Base-by-base conservation (phyloP, 306 rosid species). In the Lathyrus aphaca region DNA sequence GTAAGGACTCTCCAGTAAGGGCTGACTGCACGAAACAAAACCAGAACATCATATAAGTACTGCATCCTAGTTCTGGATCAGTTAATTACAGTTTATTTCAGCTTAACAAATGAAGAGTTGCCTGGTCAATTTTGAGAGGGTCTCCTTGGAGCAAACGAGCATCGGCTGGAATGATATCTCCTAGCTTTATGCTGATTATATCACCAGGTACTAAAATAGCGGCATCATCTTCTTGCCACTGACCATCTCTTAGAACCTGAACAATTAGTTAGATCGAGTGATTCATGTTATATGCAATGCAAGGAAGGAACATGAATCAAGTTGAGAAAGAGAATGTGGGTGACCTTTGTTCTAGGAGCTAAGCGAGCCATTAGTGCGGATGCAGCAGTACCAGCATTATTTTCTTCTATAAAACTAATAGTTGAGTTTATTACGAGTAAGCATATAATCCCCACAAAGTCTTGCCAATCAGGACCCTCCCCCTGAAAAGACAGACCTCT, bases 141-240 rank as follows among this genome's bases (percentile, higher is more conserved):
- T 91, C 97, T 44, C 97, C 97, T 86, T 91, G 90, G 10, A 91
- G 95, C 78, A 91, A 77, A 42, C 97, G 95, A 66, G 95, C 97
- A 86, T 91, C 97, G 18, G 97, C 95, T 6, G 97, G 97, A 80
- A 91, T 48, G 69, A 91, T 91, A 73, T 91, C 97, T 46, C 97
- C 97, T 13, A 91, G 86, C 75, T 88, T 91, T 73, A 91, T 86
- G 92, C 95, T 84, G 62, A 91, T 76, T 75, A 91, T 85, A 55
- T 91, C 97, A 68, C 97, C 97, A 10, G 97, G 97, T 45, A 91
- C 97, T 79, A 91, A 81, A 42, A 91, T 61, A 64, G 84, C 48
- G 53, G 97, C 97, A 55, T 91, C 97, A 83, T 83, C 76, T 78
- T 88, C 97, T 83, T 88, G 87, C 95, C 97, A 91, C 77, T 77